These are phyloP conservation scores for Adansonia grandidieri DNA, from an alignment of 441 rosid genomes.

Conservation along the genomic window DNA sequence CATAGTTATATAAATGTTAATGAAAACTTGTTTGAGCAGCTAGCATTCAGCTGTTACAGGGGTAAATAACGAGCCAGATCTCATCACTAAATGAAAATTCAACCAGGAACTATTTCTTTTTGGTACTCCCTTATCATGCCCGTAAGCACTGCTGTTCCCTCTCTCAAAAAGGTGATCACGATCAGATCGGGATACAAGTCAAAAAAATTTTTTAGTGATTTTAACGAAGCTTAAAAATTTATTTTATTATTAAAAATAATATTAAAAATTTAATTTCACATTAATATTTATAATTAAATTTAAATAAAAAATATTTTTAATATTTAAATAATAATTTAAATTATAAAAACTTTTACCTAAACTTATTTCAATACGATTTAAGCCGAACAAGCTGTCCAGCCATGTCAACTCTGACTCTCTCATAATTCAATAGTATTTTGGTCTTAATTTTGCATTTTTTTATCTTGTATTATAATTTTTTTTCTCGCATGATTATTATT, in stretches of 20 bases:
- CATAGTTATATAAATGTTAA: background rate
- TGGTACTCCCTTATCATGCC: conserved; percentile 76
- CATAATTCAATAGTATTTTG: background rate
- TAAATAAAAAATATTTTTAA: too few relatives aligned
- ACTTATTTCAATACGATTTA: too few relatives aligned
- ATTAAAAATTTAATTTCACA: too few relatives aligned
- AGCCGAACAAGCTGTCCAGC: too few relatives aligned
- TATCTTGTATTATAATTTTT: background rate
- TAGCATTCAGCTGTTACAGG: conserved; percentile 82
- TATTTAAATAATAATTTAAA: too few relatives aligned
- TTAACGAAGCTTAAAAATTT: too few relatives aligned
- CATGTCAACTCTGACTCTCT: too few relatives aligned
- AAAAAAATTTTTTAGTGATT: too few relatives aligned
- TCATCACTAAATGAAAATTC: conserved; percentile 42
- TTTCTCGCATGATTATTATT: background rate
- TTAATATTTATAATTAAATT: too few relatives aligned
- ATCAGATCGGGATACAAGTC: too few relatives aligned
- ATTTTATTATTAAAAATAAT: too few relatives aligned
- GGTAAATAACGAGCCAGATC: conserved; percentile 69
- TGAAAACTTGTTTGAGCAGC: conserved; percentile 51
- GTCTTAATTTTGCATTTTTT: background rate
- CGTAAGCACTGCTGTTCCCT: conserved; percentile 41
- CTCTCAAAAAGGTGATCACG: background rate
- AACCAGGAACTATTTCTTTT: conserved; percentile 58
- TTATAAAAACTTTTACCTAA: too few relatives aligned